Percentiles rank a stretch among this genome's conserved stretches.
Evolutionary conservation across 2,329 filamentous ascomycete genomes (phyloP).

Genomic region (Colletotrichum sp.): DNA sequence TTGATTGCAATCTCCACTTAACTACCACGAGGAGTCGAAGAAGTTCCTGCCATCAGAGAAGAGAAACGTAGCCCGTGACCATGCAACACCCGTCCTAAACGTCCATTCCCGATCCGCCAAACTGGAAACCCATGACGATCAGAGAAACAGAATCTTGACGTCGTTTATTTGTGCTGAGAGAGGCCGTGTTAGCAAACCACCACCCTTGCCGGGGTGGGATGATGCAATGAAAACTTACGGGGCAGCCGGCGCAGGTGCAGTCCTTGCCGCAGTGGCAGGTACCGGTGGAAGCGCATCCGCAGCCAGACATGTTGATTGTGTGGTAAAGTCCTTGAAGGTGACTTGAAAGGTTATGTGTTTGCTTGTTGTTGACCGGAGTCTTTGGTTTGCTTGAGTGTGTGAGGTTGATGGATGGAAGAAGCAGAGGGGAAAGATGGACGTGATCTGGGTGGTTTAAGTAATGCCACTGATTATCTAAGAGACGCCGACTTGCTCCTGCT

Average conservation of each 20-base stretch:
- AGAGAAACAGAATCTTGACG: background rate
- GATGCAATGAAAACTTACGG: constrained; percentile 36
- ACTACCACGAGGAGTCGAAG: background rate
- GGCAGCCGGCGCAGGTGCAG: constrained; percentile 49
- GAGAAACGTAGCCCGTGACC: background rate
- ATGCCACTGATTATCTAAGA: constrained; percentile 13
- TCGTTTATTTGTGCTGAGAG: constrained; percentile 11
- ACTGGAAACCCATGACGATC: background rate
- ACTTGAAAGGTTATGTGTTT: background rate
- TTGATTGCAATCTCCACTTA: background rate
- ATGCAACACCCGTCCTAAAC: background rate
- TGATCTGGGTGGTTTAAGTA: background rate
- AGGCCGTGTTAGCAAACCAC: background rate
- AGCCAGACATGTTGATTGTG: constrained; percentile 43
- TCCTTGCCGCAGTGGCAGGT: constrained; percentile 40
- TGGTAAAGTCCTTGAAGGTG: background rate
- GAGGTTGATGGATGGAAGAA: background rate
- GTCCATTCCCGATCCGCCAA: background rate
- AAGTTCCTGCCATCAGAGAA: background rate
- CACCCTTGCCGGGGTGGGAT: background rate
- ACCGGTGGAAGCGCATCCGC: constrained; percentile 38
- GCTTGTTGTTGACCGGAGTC: background rate
- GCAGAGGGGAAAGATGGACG: background rate
- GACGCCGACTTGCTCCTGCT: background rate
- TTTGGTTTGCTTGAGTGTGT: background rate